Base-by-base conservation (phyloP, 352 stramenopile genomes). In the Phytophthora palmivora region DNA sequence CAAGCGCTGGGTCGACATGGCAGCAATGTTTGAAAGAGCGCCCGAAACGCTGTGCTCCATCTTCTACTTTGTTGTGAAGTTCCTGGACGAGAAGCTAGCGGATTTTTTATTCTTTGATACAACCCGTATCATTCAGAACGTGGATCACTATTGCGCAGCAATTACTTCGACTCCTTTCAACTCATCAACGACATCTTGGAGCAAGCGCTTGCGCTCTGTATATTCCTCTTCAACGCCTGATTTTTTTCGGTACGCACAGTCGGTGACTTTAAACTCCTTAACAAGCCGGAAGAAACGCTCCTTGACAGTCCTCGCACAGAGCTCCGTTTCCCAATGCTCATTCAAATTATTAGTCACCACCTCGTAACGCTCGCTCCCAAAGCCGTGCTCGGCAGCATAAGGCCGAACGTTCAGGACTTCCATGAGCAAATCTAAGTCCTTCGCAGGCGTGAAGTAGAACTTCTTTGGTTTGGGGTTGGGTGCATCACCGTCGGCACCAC, bases 31-130 rank as follows among this genome's bases (percentile, higher is more conserved):
- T 8, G 26, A 8, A 32, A 32, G 26, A 8, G 26, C 26, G 26
- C 26, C 8, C 8, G 26, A 32, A 32, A 4, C 8, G 4, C 4
- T 9, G 26, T 4, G 26, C 4, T 8, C 26, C n/a, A 60, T 60
- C 6, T 60, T 60, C n/a, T 53, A 61, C 33, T 47, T 26, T 44
- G 54, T 54, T 62, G n/a, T n/a, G n/a, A n/a, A n/a, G n/a, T n/a
- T n/a, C n/a, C n/a, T n/a, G n/a, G n/a, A n/a, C n/a, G n/a, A n/a
- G n/a, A n/a, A n/a, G n/a, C n/a, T n/a, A n/a, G n/a, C n/a, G n/a
- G n/a, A n/a, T n/a, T n/a, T n/a, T 1, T 47, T 62, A 15, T 62
- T 43, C 34, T 42, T 54, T 19, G 54, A 62, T 32, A 22, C 33
- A 1, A 0, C 5, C 10, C 33, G 53, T 15, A 54, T 54, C 6